These are phyloP conservation scores for Przewalskia tangutica DNA, from an alignment of 257 asterid species.

Conservation along the genomic window DNA sequence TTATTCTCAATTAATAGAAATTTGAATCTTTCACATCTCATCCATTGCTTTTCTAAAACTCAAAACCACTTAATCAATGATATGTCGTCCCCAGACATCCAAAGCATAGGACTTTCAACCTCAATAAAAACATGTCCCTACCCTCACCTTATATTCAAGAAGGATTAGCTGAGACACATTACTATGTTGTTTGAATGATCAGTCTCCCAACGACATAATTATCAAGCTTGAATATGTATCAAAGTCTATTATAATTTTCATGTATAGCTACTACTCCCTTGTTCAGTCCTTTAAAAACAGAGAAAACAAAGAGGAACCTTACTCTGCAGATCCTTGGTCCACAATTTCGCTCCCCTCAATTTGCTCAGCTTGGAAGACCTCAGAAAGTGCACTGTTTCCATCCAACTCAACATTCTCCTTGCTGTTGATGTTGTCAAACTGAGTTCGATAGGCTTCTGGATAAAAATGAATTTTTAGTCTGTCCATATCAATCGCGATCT, in stretches of 20 bases:
- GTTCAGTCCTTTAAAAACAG: background rate
- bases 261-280: background rate
- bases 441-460: constrained; percentile 25
- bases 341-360: constrained; percentile 19
- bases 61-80: background rate
- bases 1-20: background rate
- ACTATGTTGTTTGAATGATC: background rate
- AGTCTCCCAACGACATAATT: background rate
- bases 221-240: background rate
- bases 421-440: constrained; percentile 8
- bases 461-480: constrained; percentile 2
- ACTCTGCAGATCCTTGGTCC: constrained; percentile 34
- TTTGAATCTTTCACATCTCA: background rate
- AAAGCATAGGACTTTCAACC: background rate
- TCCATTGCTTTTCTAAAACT: background rate
- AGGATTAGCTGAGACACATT: background rate
- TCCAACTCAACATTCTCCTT: constrained; percentile 16
- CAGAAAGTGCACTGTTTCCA: constrained; percentile 28
- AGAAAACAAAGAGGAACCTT: background rate
- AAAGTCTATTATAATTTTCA: background rate
- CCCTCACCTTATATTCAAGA: background rate
- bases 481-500: background rate
- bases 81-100: background rate
- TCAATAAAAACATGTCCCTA: background rate
- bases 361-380: constrained; percentile 26